Base-by-base conservation (phyloP, 1,139 yeast species). In the Arxiozyma slooffiae region DNA sequence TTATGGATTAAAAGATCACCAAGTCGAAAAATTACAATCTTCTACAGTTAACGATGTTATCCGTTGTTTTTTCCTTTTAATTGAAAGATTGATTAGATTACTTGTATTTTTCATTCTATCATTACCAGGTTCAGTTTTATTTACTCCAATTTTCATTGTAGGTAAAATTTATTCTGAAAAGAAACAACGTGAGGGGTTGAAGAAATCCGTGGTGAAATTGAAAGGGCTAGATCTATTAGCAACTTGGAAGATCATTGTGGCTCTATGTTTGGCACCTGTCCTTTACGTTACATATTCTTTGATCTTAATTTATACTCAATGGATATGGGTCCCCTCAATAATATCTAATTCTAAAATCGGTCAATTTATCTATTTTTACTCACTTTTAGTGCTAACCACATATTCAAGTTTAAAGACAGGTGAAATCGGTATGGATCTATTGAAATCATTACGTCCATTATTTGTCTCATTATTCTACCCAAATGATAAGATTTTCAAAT, bases 221-320 rank as follows among this genome's bases (percentile, higher is more conserved):
- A 80, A 81, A 61, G 98, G 96, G 24, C 82, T 83, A 53, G 98
- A 92, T 67, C 97, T 92, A 26, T 76, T 89, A 53, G 96, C 97
- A 1, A 89, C 97, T 1, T 89, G 98, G 98, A 92, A 92, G 67
- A 82, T 92, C 44, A 74, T 92, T 57, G 90, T 92, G 44, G 82
- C 92, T 38, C 77, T 92, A 79, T 95, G 92, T 7, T 72, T 87
- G 53, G 94, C 97, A 0, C 98, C 98, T 1, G 67, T 88, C 39
- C 72, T 92, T 38, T 92, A 90, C 70, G 79, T 82, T 45, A 74
- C 85, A 53, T 92, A 92, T 67, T 89, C 97, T 0, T 63, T 81
- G 7, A 57, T 86, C 41, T 85, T 87, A 24, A 78, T 87, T 16
- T 55, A 55, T 26, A 38, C 47, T 7, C 23, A 17, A 14, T 46